Conservation (phyloP, 768 basidiomycete genomes). For the Zangia roseola region DNA sequence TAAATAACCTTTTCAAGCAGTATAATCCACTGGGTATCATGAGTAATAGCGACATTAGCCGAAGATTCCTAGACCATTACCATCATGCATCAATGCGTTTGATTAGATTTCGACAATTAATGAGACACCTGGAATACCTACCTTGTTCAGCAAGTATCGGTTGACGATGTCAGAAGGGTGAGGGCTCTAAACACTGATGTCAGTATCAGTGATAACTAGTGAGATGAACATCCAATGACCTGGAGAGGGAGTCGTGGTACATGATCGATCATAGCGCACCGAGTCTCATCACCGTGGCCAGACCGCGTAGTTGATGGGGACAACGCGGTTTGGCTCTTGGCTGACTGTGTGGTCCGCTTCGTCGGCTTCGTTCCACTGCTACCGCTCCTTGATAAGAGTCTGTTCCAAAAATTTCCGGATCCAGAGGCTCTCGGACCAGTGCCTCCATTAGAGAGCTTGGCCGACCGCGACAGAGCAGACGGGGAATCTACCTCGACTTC, state of each 20-base stretch:
- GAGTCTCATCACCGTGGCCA: background rate
- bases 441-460: background rate
- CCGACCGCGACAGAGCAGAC: background rate
- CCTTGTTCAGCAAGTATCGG: slow-evolving; percentile 9
- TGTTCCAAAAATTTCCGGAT: background rate
- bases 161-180: slow-evolving; percentile 19
- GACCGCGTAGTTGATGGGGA: background rate
- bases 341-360: background rate
- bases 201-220: background rate
- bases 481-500: background rate
- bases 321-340: background rate
- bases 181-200: background rate
- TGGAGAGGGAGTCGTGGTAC: background rate
- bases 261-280: background rate
- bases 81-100: too few species aligned
- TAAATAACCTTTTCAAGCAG: slow-evolving; percentile 8
- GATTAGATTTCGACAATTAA: background rate
- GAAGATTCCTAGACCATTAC: slow-evolving; percentile 7
- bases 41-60: slow-evolving; percentile 11
- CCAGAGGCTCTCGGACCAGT: background rate
- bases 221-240: background rate
- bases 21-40: slow-evolving; percentile 14
- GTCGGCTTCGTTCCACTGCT: background rate
- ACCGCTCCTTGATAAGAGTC: background rate
- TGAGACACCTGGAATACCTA: background rate